A percentile compares a stretch with the other conserved stretches of the same genome.
Conservation (phyloP, 116 monocot genomes). For the Cymodocea nodosa region DNA sequence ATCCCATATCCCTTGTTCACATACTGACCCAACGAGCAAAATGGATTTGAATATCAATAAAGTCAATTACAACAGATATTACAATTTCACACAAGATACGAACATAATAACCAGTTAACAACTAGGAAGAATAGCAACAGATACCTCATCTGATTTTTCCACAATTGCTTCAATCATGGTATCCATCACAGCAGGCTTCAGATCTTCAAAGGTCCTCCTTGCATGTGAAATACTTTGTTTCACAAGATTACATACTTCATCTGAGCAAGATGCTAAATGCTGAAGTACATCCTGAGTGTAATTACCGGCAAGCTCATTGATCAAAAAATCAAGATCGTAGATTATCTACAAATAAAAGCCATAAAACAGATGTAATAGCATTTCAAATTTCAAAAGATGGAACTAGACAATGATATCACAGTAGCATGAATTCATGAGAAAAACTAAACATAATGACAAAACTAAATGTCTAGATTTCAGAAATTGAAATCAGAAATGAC, state of each 20-base stretch:
- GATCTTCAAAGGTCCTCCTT: conserved; percentile 35
- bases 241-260: conserved; percentile 53
- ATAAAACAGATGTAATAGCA: no score
- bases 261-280: conserved; percentile 52
- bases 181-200: conserved; percentile 45
- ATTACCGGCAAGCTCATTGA: conserved; percentile 38
- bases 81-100: no score
- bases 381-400: no score
- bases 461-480: no score
- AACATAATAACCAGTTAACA: not conserved
- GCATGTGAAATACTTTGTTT: conserved; percentile 62
- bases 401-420: no score
- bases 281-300: conserved; percentile 39
- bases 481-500: no score
- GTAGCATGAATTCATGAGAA: no score
- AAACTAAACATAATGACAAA: no score
- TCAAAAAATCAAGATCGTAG: conserved; percentile 60
- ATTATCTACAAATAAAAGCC: conserved; percentile 37
- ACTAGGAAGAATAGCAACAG: not conserved
- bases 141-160: conserved; percentile 80
- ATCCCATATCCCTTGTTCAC: no score
- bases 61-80: no score
- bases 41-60: no score
- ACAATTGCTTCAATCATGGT: conserved; percentile 60
- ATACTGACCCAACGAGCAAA: no score